phyloP scores from a whole-genome alignment of 2,329 filamentous ascomycete species.

The Fusarium virguliforme region DNA sequence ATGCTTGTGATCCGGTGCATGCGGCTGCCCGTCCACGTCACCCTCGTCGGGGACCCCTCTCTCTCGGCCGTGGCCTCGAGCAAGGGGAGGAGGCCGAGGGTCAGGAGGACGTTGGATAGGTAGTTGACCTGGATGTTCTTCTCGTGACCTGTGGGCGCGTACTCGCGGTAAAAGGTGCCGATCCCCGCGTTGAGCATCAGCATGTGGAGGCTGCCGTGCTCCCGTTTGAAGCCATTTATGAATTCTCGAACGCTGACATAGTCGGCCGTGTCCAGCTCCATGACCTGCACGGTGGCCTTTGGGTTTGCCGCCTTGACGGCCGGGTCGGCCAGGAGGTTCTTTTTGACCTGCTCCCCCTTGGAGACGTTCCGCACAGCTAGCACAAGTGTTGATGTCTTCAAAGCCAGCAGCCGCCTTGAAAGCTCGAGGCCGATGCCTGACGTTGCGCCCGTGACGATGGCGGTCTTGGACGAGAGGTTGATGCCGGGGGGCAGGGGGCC shows the following conservation, averaged over 20 bases:
- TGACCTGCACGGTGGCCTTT: constrained; percentile 27
- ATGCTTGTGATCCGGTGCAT: constrained; percentile 27
- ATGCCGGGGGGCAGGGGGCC: constrained; percentile 36
- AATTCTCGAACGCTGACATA: constrained; percentile 38
- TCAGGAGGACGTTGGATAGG: constrained; percentile 49
- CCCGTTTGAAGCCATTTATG: background rate
- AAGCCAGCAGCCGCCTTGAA: constrained; percentile 56
- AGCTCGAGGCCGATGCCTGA: constrained; percentile 61
- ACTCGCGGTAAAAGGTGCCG: background rate
- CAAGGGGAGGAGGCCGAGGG: constrained; percentile 38
- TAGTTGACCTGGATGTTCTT: constrained; percentile 51
- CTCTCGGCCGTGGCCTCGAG: constrained; percentile 40
- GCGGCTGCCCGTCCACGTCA: constrained; percentile 45
- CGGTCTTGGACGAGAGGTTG: constrained; percentile 50
- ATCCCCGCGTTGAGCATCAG: constrained; percentile 45
- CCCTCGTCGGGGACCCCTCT: constrained; percentile 6
- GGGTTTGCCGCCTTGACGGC: constrained; percentile 33
- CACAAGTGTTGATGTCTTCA: constrained; percentile 58
- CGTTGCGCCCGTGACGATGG: constrained; percentile 63
- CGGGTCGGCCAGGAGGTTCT: constrained; percentile 18
- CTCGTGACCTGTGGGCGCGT: constrained; percentile 43
- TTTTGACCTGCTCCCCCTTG: constrained; percentile 51
- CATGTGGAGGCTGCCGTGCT: constrained; percentile 19
- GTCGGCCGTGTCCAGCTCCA: constrained; percentile 34
- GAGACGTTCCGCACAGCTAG: constrained; percentile 58